A percentile compares a stretch with the other conserved stretches of the same genome.
Evolutionary conservation across 371 early-diverging fungal species (phyloP).

Genomic region (Lichtheimia corymbifera): DNA sequence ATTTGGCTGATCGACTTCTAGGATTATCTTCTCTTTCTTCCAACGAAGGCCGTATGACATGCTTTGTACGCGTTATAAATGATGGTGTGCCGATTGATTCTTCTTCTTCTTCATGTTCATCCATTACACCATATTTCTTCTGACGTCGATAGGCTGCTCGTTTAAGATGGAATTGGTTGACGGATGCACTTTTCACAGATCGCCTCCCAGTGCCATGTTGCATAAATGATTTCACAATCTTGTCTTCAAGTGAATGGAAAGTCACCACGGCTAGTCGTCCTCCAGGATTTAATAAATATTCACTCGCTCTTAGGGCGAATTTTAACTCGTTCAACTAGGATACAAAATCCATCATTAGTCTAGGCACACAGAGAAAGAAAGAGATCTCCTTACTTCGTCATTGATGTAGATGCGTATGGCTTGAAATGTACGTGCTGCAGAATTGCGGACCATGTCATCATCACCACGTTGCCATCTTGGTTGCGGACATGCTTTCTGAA

Average conservation of each 20-base stretch:
- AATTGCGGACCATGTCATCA: slow-evolving; percentile 51
- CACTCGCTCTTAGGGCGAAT: slow-evolving; percentile 52
- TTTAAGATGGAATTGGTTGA: slow-evolving; percentile 39
- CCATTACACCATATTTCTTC: slow-evolving; percentile 20
- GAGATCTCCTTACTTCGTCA: slow-evolving; percentile 52
- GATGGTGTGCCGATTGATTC: slow-evolving; percentile 21
- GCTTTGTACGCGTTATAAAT: slow-evolving; percentile 40
- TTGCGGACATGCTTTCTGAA: slow-evolving; percentile 55
- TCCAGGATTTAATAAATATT: slow-evolving; percentile 51
- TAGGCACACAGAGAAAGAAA: neutral
- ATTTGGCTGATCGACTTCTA: slow-evolving; percentile 63
- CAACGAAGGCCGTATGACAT: slow-evolving; percentile 44
- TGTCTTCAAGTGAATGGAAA: slow-evolving; percentile 78
- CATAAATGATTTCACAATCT: slow-evolving; percentile 68
- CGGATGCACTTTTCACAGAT: slow-evolving; percentile 22
- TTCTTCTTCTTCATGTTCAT: neutral
- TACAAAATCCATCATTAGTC: neutral
- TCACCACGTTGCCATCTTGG: slow-evolving; percentile 47
- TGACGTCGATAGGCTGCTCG: slow-evolving; percentile 31
- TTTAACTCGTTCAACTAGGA: slow-evolving; percentile 54
- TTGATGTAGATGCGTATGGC: slow-evolving; percentile 73
- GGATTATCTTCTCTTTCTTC: slow-evolving; percentile 59
- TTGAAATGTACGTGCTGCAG: slow-evolving; percentile 58
- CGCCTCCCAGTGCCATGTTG: slow-evolving; percentile 39
- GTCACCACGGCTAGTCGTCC: slow-evolving; percentile 66